Evolutionary conservation across 2,329 filamentous ascomycete genomes (phyloP).

Genomic region (Tolypocladium paradoxum): DNA sequence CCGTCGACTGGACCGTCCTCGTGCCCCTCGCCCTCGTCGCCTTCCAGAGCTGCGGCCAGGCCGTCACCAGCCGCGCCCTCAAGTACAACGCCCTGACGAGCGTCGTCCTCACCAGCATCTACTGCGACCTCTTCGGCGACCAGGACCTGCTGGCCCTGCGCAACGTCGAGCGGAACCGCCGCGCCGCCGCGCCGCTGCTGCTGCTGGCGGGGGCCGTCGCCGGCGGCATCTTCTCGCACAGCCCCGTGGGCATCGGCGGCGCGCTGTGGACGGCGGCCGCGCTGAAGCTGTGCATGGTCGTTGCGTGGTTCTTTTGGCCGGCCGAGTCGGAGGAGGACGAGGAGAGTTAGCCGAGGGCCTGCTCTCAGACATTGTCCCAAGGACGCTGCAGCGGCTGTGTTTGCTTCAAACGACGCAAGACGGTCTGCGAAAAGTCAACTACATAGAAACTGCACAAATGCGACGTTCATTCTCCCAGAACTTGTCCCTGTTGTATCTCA

Average conservation of each 20-base stretch:
- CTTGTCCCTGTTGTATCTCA: no score
- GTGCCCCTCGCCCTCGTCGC: constrained; percentile 59
- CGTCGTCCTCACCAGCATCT: constrained; percentile 71
- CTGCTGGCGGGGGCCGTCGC: constrained; percentile 38
- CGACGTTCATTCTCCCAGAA: no score
- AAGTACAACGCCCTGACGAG: constrained; percentile 62
- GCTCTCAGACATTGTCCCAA: background rate
- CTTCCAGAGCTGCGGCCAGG: constrained; percentile 70
- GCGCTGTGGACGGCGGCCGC: constrained; percentile 49
- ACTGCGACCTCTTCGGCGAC: constrained; percentile 70
- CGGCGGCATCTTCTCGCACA: constrained; percentile 40
- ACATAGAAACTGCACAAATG: no score
- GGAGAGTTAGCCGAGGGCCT: constrained; percentile 1
- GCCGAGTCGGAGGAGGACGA: constrained; percentile 26
- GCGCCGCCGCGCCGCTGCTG: constrained; percentile 36
- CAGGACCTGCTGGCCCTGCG: constrained; percentile 30
- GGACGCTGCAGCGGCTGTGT: no score
- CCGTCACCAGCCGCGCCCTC: constrained; percentile 61
- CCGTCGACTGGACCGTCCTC: constrained; percentile 48
- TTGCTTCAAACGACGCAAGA: no score
- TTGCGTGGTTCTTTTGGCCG: constrained; percentile 53
- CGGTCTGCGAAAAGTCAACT: no score
- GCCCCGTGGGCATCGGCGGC: constrained; percentile 34
- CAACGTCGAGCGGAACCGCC: constrained; percentile 40
- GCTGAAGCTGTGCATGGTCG: constrained; percentile 44